Percentiles rank a stretch among this genome's conserved stretches.
Conservation (phyloP, 1,284 basidiomycete species). For the Cystobasidium slooffiae region DNA sequence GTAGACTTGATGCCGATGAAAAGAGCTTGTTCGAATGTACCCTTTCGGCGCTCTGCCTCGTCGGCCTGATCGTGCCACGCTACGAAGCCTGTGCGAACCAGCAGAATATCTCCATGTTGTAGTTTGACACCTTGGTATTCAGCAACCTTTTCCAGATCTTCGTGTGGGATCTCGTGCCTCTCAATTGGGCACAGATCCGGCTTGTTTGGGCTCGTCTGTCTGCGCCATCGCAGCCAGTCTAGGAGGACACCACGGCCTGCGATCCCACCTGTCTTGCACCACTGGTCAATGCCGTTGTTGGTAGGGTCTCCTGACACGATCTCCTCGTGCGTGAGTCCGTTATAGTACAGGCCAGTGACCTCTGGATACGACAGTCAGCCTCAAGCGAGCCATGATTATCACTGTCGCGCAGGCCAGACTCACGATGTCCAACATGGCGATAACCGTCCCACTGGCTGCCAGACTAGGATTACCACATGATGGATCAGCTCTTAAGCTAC, state of each 20-base stretch:
- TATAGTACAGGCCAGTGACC: conserved; percentile 28
- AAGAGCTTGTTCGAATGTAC: conserved; percentile 34
- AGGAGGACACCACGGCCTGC: conserved; percentile 58
- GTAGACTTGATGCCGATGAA: conserved; percentile 43
- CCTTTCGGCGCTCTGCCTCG: conserved; percentile 48
- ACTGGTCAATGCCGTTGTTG: conserved; percentile 33
- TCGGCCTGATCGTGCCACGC: conserved; percentile 54
- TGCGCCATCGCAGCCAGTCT: conserved; percentile 53
- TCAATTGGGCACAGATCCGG: conserved; percentile 35
- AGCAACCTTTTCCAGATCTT: conserved; percentile 55
- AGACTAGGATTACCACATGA: background rate
- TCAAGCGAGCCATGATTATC: background rate
- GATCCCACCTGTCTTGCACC: conserved; percentile 53
- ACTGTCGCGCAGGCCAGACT: background rate
- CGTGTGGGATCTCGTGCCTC: conserved; percentile 54
- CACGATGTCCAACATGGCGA: conserved; percentile 38
- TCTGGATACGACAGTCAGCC: conserved; percentile 6
- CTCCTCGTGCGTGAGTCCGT: conserved; percentile 37
- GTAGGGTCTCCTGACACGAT: conserved; percentile 16
- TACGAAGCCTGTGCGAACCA: conserved; percentile 58
- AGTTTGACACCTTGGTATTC: conserved; percentile 54
- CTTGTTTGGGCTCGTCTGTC: conserved; percentile 18
- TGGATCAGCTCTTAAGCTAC: background rate
- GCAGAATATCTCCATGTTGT: conserved; percentile 55
- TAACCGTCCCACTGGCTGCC: conserved; percentile 45